These are phyloP conservation scores for Maudiozyma saulgeensis DNA, from an alignment of 805 yeast species.

Conservation along the genomic window DNA sequence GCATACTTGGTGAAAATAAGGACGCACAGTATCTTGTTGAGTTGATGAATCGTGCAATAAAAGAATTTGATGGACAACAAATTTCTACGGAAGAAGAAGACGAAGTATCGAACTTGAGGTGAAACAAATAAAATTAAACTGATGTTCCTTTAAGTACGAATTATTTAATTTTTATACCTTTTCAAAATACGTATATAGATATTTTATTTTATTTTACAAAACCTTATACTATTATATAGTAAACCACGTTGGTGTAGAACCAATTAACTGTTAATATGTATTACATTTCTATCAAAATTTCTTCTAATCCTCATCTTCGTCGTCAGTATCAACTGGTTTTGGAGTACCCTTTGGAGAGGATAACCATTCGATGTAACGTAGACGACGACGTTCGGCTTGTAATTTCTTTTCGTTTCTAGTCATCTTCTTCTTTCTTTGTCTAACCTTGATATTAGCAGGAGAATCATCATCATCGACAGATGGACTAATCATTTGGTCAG, in stretches of 20 bases:
- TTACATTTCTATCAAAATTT: neutral
- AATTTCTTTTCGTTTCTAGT: constrained; percentile 92
- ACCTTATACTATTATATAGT: neutral
- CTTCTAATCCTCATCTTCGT: constrained; percentile 40
- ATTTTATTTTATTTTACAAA: neutral
- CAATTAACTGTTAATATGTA: neutral
- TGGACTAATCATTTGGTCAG: constrained; percentile 39
- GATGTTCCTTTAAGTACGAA: neutral
- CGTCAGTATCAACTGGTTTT: constrained; percentile 86
- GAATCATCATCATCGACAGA: constrained; percentile 65
- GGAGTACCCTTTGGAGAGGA: constrained; percentile 97
- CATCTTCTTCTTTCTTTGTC: constrained; percentile 89
- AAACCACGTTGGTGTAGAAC: neutral
- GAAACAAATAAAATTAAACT: neutral
- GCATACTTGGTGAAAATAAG: constrained; percentile 53
- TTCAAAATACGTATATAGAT: neutral
- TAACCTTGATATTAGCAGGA: constrained; percentile 92
- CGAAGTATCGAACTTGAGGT: constrained; percentile 14
- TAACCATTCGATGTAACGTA: constrained; percentile 91
- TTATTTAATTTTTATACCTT: neutral
- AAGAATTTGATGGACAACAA: constrained; percentile 45
- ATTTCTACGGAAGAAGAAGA: constrained; percentile 51
- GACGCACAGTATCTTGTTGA: constrained; percentile 31
- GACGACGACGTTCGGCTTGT: constrained; percentile 87
- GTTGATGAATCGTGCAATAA: constrained; percentile 39